Evolutionary conservation across 1,139 yeast species (phyloP), one percentile per base, ranked within the genome.

Genomic region (Blastobotrys indianensis): DNA sequence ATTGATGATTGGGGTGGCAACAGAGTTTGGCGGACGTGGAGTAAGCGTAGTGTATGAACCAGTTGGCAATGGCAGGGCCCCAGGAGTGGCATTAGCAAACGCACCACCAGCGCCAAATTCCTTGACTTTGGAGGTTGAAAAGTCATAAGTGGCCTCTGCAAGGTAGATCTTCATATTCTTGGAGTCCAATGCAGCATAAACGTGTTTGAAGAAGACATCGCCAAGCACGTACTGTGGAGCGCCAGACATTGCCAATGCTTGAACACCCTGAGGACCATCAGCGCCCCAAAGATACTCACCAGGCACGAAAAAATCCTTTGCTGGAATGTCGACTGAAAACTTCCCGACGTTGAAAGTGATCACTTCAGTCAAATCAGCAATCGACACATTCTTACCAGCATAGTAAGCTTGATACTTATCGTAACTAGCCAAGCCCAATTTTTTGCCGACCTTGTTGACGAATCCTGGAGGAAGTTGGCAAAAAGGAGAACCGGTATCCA

Each of bases 121-220:
- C 17, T 48, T 37, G 38, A 55, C 47, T 20, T 54, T 43, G 17
- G 51, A 44, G 23, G 32, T 31, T 6, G 41, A 41, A 37, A 41
- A 39, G 41, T 46, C 41, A 34, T 42, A 9, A 16, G 42, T 64
- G 3, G 76, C 81, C 54, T 75, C 80, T 7, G 88, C 94, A 44
- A 85, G 52, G 2, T 80, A 79, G 17, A 85, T 69, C 58, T 79
- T 77, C 41, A 67, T 63, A 51, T 74, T 75, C 32, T 79, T 84
- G 51, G 85, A 68, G 63, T 86, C 88, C 54, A 77, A 83, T 35
- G 85, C 92, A 39, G 80, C 73, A 62, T 86, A 85, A 10, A 81
- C 85, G 51, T 74, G 72, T 54, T 83, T 73, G 62, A 86, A 69
- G 64, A 86, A 79, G 35, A 79, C 77, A 61, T 85, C 95, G 38